phyloP scores from a whole-genome alignment of 495 filamentous ascomycete genomes.

The Penicillium manginii region DNA sequence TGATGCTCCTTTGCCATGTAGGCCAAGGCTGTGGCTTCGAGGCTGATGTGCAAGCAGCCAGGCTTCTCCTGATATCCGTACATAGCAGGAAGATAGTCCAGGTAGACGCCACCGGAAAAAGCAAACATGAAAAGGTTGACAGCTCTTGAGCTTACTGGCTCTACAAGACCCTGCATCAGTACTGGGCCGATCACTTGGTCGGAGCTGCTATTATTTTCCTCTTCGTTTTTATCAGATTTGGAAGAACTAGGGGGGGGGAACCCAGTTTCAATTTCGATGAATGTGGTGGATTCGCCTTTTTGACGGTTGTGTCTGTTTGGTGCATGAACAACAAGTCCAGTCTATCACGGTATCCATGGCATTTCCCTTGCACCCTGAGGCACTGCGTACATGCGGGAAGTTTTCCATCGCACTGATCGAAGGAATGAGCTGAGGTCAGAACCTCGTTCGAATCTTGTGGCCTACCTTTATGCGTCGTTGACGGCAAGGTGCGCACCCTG shows the following conservation, averaged over 20 bases:
- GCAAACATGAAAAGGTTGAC: conserved; percentile 4
- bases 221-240: too few relatives aligned
- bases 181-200: not conserved
- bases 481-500: conserved; percentile 1
- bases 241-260: too few relatives aligned
- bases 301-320: conserved; percentile 7
- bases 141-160: conserved; percentile 4
- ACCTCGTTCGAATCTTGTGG: not conserved
- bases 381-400: conserved; percentile 12
- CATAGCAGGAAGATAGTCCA: conserved; percentile 12
- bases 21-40: conserved; percentile 8
- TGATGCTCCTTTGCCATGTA: conserved; percentile 11
- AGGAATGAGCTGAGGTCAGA: not conserved
- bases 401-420: conserved; percentile 9
- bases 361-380: conserved; percentile 5
- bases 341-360: conserved; percentile 6
- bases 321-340: conserved; percentile 14
- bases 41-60: conserved; percentile 1
- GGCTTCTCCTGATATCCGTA: not conserved
- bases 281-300: not conserved
- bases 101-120: conserved; percentile 9
- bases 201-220: too few relatives aligned
- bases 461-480: conserved; percentile 14
- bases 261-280: not conserved
- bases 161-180: conserved; percentile 3